phyloP scores from a whole-genome alignment of 805 yeast species.

The Saccharomycopsis sp. region DNA sequence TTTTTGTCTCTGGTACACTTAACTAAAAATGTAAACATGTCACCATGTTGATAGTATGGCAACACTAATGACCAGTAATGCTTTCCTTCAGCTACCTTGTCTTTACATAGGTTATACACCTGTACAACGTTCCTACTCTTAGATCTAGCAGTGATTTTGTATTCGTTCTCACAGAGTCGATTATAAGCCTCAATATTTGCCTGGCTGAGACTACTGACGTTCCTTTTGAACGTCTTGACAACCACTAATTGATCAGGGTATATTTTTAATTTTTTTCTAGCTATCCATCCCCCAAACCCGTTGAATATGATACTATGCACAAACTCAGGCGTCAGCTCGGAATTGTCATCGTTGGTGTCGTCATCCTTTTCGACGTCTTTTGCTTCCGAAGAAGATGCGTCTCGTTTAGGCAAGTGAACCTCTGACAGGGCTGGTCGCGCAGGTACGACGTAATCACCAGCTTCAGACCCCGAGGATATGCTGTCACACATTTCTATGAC shows the following conservation, averaged over 20 bases:
- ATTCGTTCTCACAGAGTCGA: conserved; percentile 17
- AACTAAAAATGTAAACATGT: conserved; percentile 14
- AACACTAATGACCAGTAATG: conserved; percentile 16
- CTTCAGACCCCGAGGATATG: not conserved
- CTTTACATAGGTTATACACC: conserved; percentile 19
- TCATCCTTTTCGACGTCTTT: conserved; percentile 12
- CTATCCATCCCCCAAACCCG: conserved; percentile 21
- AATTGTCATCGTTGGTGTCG: conserved; percentile 23
- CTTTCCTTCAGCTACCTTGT: not conserved
- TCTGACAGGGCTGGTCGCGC: not conserved
- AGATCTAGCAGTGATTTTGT: conserved; percentile 18
- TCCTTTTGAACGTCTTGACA: conserved; percentile 15
- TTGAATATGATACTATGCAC: conserved; percentile 4
- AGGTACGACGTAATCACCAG: conserved; percentile 2
- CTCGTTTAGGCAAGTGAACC: not conserved
- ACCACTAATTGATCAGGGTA: conserved; percentile 6
- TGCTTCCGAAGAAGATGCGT: not conserved
- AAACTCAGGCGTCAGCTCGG: conserved; percentile 13
- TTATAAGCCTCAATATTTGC: conserved; percentile 3
- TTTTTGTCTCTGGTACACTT: conserved; percentile 5
- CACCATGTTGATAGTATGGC: conserved; percentile 20
- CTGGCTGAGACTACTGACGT: not conserved
- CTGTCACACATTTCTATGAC: not conserved
- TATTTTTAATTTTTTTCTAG: conserved; percentile 6
- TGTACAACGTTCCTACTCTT: conserved; percentile 16